Base-by-base conservation (phyloP, 495 filamentous ascomycete species). In the Talaromyces proteolyticus region DNA sequence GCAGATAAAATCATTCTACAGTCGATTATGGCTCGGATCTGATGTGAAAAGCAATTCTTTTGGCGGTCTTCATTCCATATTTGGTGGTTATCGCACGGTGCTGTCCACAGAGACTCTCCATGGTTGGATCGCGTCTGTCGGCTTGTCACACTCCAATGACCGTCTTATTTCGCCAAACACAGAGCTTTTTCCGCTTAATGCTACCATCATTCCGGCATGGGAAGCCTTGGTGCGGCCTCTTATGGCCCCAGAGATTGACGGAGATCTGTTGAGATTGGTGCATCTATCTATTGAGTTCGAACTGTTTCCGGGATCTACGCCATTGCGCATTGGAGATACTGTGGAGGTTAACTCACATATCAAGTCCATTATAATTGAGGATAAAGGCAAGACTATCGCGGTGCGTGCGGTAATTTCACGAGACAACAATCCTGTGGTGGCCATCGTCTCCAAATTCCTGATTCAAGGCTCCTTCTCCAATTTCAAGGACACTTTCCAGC, bases 81-180 rank as follows among this genome's bases (percentile, higher is more conserved):
- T n/a, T n/a, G n/a, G n/a, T 92, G 97, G 69, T 97, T 96, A 55
- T 90, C 96, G 14, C 91, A 96, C 62, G 93, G 91, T 38, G n/a
- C n/a, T n/a, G n/a, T n/a, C n/a, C n/a, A n/a, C n/a, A n/a, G n/a
- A n/a, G n/a, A n/a, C n/a, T n/a, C n/a, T n/a, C n/a, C n/a, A n/a
- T n/a, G n/a, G n/a, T n/a, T n/a, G n/a, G n/a, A n/a, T n/a, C n/a
- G n/a, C n/a, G n/a, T n/a, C n/a, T n/a, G n/a, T n/a, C n/a, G n/a
- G n/a, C n/a, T n/a, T n/a, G n/a, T n/a, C n/a, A 97, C 62, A 92
- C 92, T 16, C 97, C 96, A 52, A 91, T 97, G 38, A 90, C 96
- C 49, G 82, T 91, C 19, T 91, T 90, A 40, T 92, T 89, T 51
- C 96, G 96, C 72, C 86, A 88, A 60, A 87, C 14, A 39, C n/a